phyloP scores from a whole-genome alignment of 192 early-diverging fungal genomes.

The Mortierella alpina region DNA sequence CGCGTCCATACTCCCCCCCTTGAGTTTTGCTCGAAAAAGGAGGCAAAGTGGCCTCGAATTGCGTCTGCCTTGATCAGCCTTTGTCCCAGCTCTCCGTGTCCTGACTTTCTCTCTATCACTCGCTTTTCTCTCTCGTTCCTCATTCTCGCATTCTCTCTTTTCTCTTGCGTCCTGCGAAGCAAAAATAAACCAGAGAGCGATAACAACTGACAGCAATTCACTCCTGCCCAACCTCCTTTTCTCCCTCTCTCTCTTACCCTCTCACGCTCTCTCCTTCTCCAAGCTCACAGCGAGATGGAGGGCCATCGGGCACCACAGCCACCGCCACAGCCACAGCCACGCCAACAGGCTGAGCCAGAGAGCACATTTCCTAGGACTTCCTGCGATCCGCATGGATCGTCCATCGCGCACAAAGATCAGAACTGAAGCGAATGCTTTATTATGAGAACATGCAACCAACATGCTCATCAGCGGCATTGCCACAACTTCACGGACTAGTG shows the following conservation, averaged over 20 bases:
- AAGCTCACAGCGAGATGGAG: too few relatives aligned
- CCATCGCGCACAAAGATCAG: not conserved
- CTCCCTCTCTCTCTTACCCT: not conserved
- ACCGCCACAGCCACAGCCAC: too few relatives aligned
- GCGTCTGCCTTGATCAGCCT: not conserved
- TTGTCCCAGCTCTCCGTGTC: too few relatives aligned
- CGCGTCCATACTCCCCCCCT: not conserved
- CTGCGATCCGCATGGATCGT: too few relatives aligned
- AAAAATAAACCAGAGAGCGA: too few relatives aligned
- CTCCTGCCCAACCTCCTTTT: not conserved
- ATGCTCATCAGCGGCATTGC: constrained; percentile 40
- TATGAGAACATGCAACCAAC: not conserved
- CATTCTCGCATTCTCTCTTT: too few relatives aligned
- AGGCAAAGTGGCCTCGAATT: not conserved
- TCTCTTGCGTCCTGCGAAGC: not conserved
- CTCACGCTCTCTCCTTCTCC: too few relatives aligned
- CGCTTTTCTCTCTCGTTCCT: not conserved
- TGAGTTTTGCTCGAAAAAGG: not conserved
- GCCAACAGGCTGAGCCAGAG: too few relatives aligned
- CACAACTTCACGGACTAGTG: constrained; percentile 41
- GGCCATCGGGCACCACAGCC: too few relatives aligned
- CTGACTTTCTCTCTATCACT: not conserved
- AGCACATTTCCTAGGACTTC: too few relatives aligned
- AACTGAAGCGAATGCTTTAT: constrained; percentile 13
- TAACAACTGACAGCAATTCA: not conserved